These are phyloP conservation scores for Diaporthe sp. DNA, from an alignment of 2,329 filamentous ascomycete species.

Conservation along the genomic window DNA sequence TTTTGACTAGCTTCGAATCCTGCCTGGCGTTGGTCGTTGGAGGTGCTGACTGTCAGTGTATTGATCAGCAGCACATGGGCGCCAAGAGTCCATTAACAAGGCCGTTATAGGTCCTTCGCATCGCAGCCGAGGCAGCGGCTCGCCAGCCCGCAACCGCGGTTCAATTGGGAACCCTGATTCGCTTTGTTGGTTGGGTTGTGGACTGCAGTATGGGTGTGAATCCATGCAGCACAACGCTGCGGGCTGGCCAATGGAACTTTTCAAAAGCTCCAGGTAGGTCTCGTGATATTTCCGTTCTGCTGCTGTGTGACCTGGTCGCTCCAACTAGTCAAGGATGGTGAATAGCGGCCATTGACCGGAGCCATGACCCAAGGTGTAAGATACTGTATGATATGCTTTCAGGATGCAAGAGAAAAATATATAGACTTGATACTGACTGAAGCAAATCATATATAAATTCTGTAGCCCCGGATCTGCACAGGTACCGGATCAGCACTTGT, in stretches of 20 bases:
- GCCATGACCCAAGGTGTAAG: not conserved
- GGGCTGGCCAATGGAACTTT: not conserved
- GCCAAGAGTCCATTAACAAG: not conserved
- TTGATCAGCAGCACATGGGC: conserved; percentile 20
- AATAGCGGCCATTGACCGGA: not conserved
- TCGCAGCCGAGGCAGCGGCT: conserved; percentile 14
- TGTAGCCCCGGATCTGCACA: not conserved
- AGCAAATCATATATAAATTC: not conserved
- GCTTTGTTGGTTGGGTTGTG: not conserved
- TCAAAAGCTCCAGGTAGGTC: not conserved
- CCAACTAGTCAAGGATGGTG: not conserved
- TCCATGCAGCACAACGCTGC: conserved; percentile 5
- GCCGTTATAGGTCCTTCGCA: not conserved
- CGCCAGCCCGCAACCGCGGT: conserved; percentile 12
- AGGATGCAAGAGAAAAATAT: not conserved
- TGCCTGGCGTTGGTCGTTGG: not conserved
- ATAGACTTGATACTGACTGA: not conserved
- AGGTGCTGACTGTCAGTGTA: not conserved
- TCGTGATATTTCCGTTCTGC: not conserved
- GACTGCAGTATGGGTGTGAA: conserved; percentile 3
- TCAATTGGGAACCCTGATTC: not conserved
- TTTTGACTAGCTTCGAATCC: not conserved
- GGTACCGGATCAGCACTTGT: not conserved
- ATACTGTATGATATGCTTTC: not conserved
- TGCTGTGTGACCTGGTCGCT: conserved; percentile 1